Conservation (phyloP, 805 yeast species). For the Komagataella ulmi region DNA sequence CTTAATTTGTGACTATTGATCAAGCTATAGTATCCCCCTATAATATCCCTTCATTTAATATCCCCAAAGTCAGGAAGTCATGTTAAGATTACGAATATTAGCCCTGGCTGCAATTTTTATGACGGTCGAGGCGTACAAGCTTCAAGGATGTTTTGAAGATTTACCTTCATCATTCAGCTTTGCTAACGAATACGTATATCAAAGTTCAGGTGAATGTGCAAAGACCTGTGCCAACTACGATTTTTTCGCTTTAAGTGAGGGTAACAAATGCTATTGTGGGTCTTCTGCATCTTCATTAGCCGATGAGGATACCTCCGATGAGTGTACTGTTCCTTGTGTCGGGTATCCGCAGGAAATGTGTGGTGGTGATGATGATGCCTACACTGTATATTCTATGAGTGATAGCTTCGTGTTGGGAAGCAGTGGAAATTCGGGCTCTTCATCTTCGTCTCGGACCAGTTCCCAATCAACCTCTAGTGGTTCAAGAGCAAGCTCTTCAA, state of each 20-base stretch:
- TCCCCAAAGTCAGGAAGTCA: background rate
- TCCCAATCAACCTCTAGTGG: slow-evolving; percentile 6
- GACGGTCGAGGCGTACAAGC: background rate
- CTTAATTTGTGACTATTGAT: background rate
- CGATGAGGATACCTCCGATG: slow-evolving; percentile 12
- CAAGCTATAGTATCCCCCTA: background rate
- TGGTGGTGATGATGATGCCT: slow-evolving; percentile 32
- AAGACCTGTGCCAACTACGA: slow-evolving; percentile 30
- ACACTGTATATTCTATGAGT: slow-evolving; percentile 28
- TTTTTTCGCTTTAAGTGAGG: slow-evolving; percentile 37
- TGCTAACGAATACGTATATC: slow-evolving; percentile 39
- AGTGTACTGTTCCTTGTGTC: slow-evolving; percentile 34
- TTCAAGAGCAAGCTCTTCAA: slow-evolving; percentile 6
- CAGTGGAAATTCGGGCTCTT: slow-evolving; percentile 4
- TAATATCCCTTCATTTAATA: background rate
- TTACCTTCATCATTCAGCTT: slow-evolving; percentile 20
- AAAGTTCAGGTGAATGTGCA: slow-evolving; percentile 47
- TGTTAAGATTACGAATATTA: background rate
- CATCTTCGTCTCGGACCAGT: slow-evolving; percentile 17
- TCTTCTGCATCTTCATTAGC: slow-evolving; percentile 19
- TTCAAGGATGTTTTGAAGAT: slow-evolving; percentile 23
- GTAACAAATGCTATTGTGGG: slow-evolving; percentile 60
- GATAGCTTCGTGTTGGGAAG: slow-evolving; percentile 15
- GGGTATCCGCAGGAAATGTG: slow-evolving; percentile 57
- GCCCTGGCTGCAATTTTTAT: background rate